Evolutionary conservation across 176 grass and related monocot genomes (phyloP), one percentile per base, ranked within the genome.

Genomic region (Ensete glaucum): DNA sequence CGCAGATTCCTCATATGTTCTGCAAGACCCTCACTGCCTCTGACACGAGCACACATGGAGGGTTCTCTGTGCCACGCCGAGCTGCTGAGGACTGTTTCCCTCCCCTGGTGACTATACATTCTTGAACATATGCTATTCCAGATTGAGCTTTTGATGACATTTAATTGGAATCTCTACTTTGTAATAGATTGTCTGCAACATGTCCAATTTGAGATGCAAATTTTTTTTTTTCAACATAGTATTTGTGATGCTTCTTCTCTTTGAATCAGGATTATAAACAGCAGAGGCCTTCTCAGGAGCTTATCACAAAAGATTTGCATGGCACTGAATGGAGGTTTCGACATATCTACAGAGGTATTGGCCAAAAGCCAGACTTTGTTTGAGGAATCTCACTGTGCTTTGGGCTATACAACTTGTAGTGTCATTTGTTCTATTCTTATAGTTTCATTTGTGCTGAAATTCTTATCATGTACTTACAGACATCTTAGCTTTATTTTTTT

Each of bases 21-120:
- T 99, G 96, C 85, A 99, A 99, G 86, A 99, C 96, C 0, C 83
- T 99, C 11, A 99, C 96, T 9, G 96, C 96, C 78, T 99, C 96
- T 16, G 96, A 99, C 83, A 99, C 96, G 5, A 99, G 96, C 74
- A 99, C 91, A 0, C 96, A 99, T 26, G 96, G 96, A 73, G 96
- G 96, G 8, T 99, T 99, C 91, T 99, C 96, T 54, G 96, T 99
- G 78, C 96, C 96, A 81, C 96, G 96, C 27, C 88, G 96, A 65
- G 96, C 96, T 80, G 96, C 96, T 0, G 96, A 99, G 77, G 91
- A 99, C 67, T 99, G 96, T 65, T 99, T 99, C 56, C 86, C 88
- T 14, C 88, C 91, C 11, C 77, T 99, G 95, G 95, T 99, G 74
- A 85, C 49, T 53, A 71, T 52, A 52, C 29, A 53, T 70, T 65